Conservation (phyloP, 2,329 filamentous ascomycete species). For the Exserohilum turcica region DNA sequence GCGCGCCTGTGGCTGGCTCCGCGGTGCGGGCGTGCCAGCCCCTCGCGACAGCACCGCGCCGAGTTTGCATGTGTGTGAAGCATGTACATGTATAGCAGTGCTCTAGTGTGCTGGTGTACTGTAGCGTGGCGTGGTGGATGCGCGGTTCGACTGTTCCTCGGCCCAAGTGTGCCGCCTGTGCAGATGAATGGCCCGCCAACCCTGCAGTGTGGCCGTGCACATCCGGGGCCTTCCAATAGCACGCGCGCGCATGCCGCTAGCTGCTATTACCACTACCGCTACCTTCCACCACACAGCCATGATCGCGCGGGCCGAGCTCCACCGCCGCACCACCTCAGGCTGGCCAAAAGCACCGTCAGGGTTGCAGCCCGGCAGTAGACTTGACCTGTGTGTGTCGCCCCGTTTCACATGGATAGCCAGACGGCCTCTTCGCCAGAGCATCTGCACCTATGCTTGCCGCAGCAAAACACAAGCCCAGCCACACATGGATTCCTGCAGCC, state of each 20-base stretch:
- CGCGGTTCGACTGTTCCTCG: conserved; percentile 24
- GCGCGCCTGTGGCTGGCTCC: neutral
- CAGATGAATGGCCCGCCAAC: conserved; percentile 5
- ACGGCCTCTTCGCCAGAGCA: too few species aligned
- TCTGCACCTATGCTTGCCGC: neutral
- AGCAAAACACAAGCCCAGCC: neutral
- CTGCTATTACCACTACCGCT: too few species aligned
- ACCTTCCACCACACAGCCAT: conserved; percentile 19
- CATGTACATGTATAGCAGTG: too few species aligned
- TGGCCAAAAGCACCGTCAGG: conserved; percentile 10
- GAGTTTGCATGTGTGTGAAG: too few species aligned
- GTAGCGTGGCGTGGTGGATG: too few species aligned
- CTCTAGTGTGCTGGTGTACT: too few species aligned
- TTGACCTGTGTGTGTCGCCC: conserved; percentile 15
- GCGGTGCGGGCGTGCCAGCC: neutral
- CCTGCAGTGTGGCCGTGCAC: conserved; percentile 27
- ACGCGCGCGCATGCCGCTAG: too few species aligned
- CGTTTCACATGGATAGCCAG: conserved; percentile 20
- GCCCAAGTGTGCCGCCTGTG: conserved; percentile 19
- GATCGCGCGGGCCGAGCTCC: conserved; percentile 32
- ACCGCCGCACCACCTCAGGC: conserved; percentile 22
- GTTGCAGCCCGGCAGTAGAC: conserved; percentile 22
- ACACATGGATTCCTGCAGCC: neutral
- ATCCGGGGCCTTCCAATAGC: conserved; percentile 10
- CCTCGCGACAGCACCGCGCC: conserved; percentile 1